Evolutionary conservation across 306 rosid species (phyloP), one percentile per base, ranked within the genome.

Genomic region (Begonia masoniana): DNA sequence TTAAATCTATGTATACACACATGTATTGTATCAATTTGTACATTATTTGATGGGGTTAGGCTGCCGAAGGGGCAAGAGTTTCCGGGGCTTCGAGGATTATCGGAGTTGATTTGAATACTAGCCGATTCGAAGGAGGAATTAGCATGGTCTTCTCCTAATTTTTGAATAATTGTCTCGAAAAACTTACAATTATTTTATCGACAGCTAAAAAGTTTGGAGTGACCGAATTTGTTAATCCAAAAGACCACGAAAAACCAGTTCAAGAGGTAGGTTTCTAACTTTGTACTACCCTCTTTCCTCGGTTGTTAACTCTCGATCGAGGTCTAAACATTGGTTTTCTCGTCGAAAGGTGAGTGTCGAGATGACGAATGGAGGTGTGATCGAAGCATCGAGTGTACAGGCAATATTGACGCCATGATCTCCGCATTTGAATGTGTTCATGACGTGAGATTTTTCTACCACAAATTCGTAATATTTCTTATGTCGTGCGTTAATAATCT

Each of bases 351-450:
- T 74, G 14, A 71, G 71, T 59, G 67, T 69, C 15, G 76, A 68
- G 13, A 65, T 74, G 59, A 78, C 84, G 0, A 47, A 65, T n/a
- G 84, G 81, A n/a, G 84, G 84, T 65, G 78, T 74, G 4, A 78
- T 14, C 31, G 84, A 9, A 68, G 81, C 56, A 9, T 74, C 23
- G 81, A 78, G 57, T 78, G 81, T 55, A 74, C 81, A 0, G 78
- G 84, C 49, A 74, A 65, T 52, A 39, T 68, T 47, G 26, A 74
- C 0, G 63, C 75, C 48, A 74, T 78, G 84, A 72, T 78, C 12
- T 74, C 78, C 19, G 78, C 81, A 36, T 78, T 78, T 60, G 81
- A 75, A 63, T 65, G 76, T 57, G 81, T 78, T 62, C 81, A 75
- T 71, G 81, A 71, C 68, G 85, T 78, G 66, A 17, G 66, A 15